Evolutionary conservation across 2,329 filamentous ascomycete genomes (phyloP).

Genomic region (Pseudogymnoascus sp.): DNA sequence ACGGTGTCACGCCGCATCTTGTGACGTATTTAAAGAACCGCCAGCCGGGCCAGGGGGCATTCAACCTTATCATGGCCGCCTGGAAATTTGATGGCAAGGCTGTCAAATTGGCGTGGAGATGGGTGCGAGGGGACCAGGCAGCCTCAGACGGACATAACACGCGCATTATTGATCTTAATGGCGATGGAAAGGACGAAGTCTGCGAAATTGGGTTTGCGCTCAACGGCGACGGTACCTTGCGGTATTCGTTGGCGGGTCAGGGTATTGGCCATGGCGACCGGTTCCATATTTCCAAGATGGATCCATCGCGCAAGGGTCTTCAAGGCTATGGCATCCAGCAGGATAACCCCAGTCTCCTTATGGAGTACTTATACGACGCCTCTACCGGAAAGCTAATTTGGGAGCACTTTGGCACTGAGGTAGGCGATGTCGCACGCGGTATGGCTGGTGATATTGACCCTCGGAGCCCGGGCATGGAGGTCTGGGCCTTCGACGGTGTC

Average conservation of each 20-base stretch:
- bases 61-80: not conserved
- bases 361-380: not conserved
- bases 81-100: not conserved
- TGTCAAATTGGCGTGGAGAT: not conserved
- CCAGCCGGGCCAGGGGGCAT: not conserved
- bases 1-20: not conserved
- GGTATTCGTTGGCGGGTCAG: not conserved
- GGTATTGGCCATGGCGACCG: not conserved
- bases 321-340: constrained; percentile 1
- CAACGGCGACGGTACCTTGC: not conserved
- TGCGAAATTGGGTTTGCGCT: not conserved
- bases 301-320: not conserved
- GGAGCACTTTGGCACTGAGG: not conserved
- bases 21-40: not conserved
- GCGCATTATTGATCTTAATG: not conserved
- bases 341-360: not conserved
- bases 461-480: not conserved
- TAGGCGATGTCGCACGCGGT: not conserved
- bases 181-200: not conserved
- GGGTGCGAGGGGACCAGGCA: not conserved
- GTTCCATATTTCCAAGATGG: constrained; percentile 6
- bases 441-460: constrained; percentile 7
- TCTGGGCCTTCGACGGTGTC: not conserved
- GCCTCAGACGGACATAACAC: not conserved
- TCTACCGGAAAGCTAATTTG: not conserved